phyloP scores from a whole-genome alignment of 257 asterid genomes.

The Solanum corneliomulleri region DNA sequence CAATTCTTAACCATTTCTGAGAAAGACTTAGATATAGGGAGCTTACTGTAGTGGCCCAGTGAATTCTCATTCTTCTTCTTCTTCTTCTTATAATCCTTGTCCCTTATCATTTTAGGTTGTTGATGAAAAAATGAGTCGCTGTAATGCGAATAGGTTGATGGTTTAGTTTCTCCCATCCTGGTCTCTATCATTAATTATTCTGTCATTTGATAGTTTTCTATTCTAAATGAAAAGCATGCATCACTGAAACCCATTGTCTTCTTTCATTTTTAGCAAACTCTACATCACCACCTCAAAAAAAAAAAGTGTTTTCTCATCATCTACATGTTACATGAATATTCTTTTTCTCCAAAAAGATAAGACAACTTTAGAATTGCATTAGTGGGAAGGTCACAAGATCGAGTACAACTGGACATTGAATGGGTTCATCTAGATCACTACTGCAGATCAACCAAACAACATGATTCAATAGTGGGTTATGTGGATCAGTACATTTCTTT shows the following conservation, averaged over 20 bases:
- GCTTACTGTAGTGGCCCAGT: not conserved
- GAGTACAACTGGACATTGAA: not conserved
- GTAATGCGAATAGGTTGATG: not conserved
- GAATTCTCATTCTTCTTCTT: not conserved
- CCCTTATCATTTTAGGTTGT: not conserved
- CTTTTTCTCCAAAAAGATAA: not conserved
- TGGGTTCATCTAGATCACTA: not conserved
- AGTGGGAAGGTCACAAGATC: not conserved
- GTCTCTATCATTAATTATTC: not conserved
- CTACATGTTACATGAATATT: not conserved
- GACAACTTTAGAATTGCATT: not conserved
- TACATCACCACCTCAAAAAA: not conserved
- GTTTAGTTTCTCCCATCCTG: not conserved
- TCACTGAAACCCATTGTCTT: not conserved
- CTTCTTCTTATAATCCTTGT: not conserved
- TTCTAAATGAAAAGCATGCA: not conserved
- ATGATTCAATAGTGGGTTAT: not conserved
- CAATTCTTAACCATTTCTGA: not conserved
- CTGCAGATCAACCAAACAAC: not conserved
- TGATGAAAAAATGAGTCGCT: not conserved
- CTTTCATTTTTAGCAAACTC: not conserved
- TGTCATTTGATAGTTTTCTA: not conserved
- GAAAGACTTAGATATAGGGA: not conserved
- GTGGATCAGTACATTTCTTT: not conserved
- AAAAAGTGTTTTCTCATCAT: not conserved